Base-by-base conservation (phyloP, 371 early-diverging fungal genomes). In the Mortierella sp. region DNA sequence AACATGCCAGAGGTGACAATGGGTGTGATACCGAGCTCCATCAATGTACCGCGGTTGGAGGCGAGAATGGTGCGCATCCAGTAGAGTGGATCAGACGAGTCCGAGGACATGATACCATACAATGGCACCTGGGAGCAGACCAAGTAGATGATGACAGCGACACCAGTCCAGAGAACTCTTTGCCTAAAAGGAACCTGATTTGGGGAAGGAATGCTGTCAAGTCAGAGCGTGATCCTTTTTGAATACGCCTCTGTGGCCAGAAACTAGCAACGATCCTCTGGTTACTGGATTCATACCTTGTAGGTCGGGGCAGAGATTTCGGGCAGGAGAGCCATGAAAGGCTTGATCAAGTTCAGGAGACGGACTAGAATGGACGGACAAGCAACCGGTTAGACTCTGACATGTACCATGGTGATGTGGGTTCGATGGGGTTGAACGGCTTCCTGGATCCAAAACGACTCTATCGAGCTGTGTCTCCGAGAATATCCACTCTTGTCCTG, bases 31-130 rank as follows among this genome's bases (percentile, higher is more conserved):
- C 99, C 99, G 71, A 99, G 86, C 87, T 99, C 99, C 99, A 98
- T 99, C 28, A 99, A 88, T 22, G 99, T 99, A 74, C 99, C 99
- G 78, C 99, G 91, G 88, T 98, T 99, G 45, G 98, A 96, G 45
- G 99, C 99, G 71, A 99, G 90, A 81, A 99, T 98, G 53, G 96
- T 96, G 83, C 99, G 94, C 91, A 99, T 91, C 98, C 99, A 99
- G 87, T 96, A 99, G 66, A 99, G 88, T 39, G 99, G 99, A 85
- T 98, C 98, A 39, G 96, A 93, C 14, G 95, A 94, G 74, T 98
- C 97, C 12, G 93, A 94, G 45, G 97, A 96, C 92, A 98, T 95
- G 82, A 99, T 99, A 63, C 99, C 99, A 85, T 98, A 99, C 57
- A 99, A 86, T 31, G 99, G 99, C 54, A 99, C 95, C 85, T 99